Base-by-base conservation (phyloP, 306 rosid species). In the Psophocarpus tetragonolobus region DNA sequence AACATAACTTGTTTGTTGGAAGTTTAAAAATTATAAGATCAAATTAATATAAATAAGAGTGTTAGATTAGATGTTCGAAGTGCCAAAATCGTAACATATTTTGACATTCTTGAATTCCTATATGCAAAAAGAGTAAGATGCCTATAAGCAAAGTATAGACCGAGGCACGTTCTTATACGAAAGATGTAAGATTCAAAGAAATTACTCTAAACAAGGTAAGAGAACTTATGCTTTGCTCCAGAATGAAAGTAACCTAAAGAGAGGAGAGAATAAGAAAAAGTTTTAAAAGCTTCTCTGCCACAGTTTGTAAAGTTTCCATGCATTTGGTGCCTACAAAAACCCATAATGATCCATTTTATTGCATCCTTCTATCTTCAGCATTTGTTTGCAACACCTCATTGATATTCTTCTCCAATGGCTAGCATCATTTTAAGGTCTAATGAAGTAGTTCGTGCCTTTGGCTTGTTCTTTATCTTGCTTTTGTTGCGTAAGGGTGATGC, bases 111-210 rank as follows among this genome's bases (percentile, higher is more conserved):
- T 21, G 53, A 45, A 10, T n/a, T 48, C 48, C 8, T n/a, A 36
- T 33, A 30, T 6, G 4, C 0, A 48, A 20, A 18, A 36, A 18
- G 1, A 8, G 9, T 53, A 61, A 50, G 4, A 60, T 78, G 85
- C 86, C 79, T 38, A 53, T 42, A 95, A 87, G 97, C 86, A 92
- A 95, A 88, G 97, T 64, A 95, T 92, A 88, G 87, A 85, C 68
- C 76, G 50, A 62, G 26, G 44, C 60, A 87, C 87, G 86, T 80
- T 60, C 73, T 3, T 26, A 1, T n/a, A 68, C 18, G 45, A 54
- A 67, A 77, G 2, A 50, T 51, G 71, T 77, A 84, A 80, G 68
- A 48, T 79, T 71, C 80, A 41, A 63, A 82, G 79, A 62, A 63
- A 71, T 63, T 24, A 17, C 48, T 53, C 54, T 29, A 33, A 17